A percentile compares a stretch with the other conserved stretches of the same genome.
These are phyloP conservation scores for Coemansia sp. DNA, from an alignment of 192 early-diverging fungal species.

Conservation along the genomic window DNA sequence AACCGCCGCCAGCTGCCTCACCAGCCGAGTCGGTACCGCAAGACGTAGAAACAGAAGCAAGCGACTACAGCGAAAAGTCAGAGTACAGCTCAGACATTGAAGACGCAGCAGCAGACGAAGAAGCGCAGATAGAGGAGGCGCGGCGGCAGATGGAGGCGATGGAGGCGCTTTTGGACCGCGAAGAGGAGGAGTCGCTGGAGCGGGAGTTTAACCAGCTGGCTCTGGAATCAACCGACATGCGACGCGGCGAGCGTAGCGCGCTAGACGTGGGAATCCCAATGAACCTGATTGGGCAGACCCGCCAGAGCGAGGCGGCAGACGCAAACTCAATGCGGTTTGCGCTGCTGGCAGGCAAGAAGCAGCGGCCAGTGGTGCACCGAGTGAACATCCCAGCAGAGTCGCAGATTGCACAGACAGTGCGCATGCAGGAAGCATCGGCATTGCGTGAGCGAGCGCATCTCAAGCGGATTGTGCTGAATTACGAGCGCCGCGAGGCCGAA, in stretches of 20 bases:
- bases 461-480: constrained; percentile 89
- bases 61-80: neutral
- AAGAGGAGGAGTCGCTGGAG: constrained; percentile 87
- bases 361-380: constrained; percentile 30
- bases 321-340: constrained; percentile 35
- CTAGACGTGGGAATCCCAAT: constrained; percentile 92
- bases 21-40: constrained; percentile 19
- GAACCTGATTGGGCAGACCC: constrained; percentile 51
- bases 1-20: neutral
- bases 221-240: constrained; percentile 83
- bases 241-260: constrained; percentile 60
- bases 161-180: constrained; percentile 67
- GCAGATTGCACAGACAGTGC: constrained; percentile 75
- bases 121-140: constrained; percentile 54
- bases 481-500: constrained; percentile 61
- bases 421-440: constrained; percentile 82
- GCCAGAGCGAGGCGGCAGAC: neutral
- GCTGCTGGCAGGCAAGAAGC: constrained; percentile 51
- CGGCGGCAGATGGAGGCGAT: constrained; percentile 58
- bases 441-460: constrained; percentile 84
- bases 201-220: constrained; percentile 86
- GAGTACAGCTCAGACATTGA: constrained; percentile 12
- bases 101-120: constrained; percentile 39
- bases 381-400: constrained; percentile 59
- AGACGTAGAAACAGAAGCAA: neutral